Conservation (phyloP, 108 stramenopile species). For the Fistulifera pelliculosa region DNA sequence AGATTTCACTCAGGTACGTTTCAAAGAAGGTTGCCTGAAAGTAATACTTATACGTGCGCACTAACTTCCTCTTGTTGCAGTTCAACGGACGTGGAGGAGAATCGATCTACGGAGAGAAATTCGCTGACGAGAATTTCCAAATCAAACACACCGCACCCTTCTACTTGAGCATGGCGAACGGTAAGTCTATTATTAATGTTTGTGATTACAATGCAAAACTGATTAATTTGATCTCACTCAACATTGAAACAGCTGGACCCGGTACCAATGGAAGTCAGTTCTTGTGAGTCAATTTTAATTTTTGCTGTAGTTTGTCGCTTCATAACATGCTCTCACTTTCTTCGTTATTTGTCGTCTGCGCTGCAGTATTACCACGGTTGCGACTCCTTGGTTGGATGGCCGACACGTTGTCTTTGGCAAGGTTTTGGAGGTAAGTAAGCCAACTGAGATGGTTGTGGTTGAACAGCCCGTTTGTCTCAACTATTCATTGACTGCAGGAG, state of each 20-base stretch:
- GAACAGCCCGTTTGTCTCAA: no score
- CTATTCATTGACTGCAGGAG: slow-evolving; percentile 32
- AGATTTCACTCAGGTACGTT: no score
- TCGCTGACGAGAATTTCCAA: slow-evolving; percentile 89
- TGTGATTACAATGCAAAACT: no score
- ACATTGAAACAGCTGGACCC: neutral
- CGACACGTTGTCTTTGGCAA: slow-evolving; percentile 97
- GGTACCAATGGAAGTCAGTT: slow-evolving; percentile 3
- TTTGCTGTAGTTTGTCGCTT: no score
- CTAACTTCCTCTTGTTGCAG: no score
- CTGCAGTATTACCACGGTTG: slow-evolving; percentile 94
- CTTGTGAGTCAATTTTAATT: neutral
- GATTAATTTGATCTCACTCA: no score
- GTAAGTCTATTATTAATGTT: slow-evolving; percentile 26
- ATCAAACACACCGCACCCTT: slow-evolving; percentile 79
- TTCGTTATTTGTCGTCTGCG: no score
- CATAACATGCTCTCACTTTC: no score
- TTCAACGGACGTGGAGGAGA: slow-evolving; percentile 77
- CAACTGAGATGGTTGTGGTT: no score
- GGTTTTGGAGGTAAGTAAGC: slow-evolving; percentile 53
- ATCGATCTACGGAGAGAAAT: slow-evolving; percentile 67
- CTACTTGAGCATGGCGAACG: slow-evolving; percentile 93
- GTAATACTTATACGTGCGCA: no score
- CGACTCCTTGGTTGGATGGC: slow-evolving; percentile 93
- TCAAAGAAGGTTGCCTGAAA: no score